A percentile compares a stretch with the other conserved stretches of the same genome.
phyloP scores from a whole-genome alignment of 306 rosid genomes.

The Sechiopsis laciniata region DNA sequence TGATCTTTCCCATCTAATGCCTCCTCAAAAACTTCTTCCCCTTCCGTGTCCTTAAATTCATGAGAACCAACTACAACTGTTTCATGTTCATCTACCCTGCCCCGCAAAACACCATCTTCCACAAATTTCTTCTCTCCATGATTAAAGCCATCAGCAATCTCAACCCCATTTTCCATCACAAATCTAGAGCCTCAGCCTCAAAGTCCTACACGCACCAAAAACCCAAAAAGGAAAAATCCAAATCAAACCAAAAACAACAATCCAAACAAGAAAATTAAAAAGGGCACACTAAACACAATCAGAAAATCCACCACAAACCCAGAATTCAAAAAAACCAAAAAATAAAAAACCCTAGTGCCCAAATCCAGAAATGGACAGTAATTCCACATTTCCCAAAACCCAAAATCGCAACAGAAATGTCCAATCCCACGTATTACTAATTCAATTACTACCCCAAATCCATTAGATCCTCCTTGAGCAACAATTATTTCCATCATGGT shows the following conservation, averaged over 20 bases:
- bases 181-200: slow-evolving; percentile 26
- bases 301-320: slow-evolving; percentile 17
- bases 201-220: slow-evolving; percentile 49
- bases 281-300: background rate
- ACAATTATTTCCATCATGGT: background rate
- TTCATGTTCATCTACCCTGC: slow-evolving; percentile 28
- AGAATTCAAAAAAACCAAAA: slow-evolving; percentile 6
- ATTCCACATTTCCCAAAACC: slow-evolving; percentile 16
- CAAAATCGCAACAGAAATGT: background rate
- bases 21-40: slow-evolving; percentile 56
- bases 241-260: background rate
- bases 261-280: background rate
- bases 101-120: slow-evolving; percentile 34
- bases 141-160: slow-evolving; percentile 31
- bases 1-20: slow-evolving; percentile 32
- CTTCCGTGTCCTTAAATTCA: slow-evolving; percentile 37
- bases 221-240: slow-evolving; percentile 10
- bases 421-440: background rate
- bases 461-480: slow-evolving; percentile 13
- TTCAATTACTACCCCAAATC: background rate
- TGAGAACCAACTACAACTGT: slow-evolving; percentile 33
- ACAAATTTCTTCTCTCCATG: slow-evolving; percentile 36
- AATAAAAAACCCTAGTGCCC: slow-evolving; percentile 19
- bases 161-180: slow-evolving; percentile 56
- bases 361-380: slow-evolving; percentile 8